Evolutionary conservation across 352 stramenopile species (phyloP), one percentile per base, ranked within the genome.

Genomic region (Phytophthora brassicae): DNA sequence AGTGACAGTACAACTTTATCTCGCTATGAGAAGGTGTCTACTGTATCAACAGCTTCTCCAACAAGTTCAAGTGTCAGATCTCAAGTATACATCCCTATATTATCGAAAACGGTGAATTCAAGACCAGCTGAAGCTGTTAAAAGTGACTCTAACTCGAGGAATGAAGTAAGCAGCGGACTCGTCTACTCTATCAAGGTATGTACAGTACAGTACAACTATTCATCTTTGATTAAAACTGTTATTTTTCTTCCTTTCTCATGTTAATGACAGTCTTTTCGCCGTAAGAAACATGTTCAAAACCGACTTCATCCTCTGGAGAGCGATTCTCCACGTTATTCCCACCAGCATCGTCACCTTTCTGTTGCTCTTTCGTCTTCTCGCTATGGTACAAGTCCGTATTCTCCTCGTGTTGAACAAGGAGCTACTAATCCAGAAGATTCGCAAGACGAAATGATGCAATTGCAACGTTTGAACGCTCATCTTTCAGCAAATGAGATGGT

Each of bases 241-340:
- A 6, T 23, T 19, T 16, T 2, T 54, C 31, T 3, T 46, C 6
- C 38, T 62, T 9, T 64, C 19, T 16, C 28, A 17, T 31, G 22
- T 3, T n/a, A n/a, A n/a, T n/a, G n/a, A n/a, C 45, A 85, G 74
- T 77, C 58, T 20, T 79, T 85, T 48, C 70, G 74, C 13, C 66
- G 75, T 36, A 89, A 89, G 44, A 86, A 77, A 26, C 69, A 78
- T 42, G 58, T 79, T 6, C 72, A 62, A 28, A 66, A 77, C 38
- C 60, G 78, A 14, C 50, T 89, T 44, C 72, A 76, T 51, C 80
- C 77, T 17, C 56, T 89, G 2, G 63, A 70, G 9, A 56, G 56
- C 16, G 61, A 72, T 33, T 61, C 53, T 41, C 45, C 60, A 13
- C 61, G 51, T 36, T 51, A 48, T 51, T 20, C 23, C 19, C 61